These are phyloP conservation scores for Auriscalpium microsporum DNA, from an alignment of 768 basidiomycete species.

Conservation along the genomic window DNA sequence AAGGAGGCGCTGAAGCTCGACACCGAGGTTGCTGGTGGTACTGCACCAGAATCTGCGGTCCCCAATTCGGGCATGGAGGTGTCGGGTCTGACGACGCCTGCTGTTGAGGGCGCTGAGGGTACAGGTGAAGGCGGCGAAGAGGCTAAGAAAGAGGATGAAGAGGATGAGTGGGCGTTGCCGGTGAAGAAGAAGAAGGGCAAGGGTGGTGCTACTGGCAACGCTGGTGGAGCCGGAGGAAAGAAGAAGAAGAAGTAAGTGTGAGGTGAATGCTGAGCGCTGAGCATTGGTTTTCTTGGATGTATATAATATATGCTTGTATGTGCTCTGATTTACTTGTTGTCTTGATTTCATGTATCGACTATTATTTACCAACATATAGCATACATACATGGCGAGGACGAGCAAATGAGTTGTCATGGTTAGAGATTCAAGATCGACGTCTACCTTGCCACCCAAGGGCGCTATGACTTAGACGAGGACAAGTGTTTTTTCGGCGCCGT, in stretches of 20 bases:
- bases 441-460: no score
- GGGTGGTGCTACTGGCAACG: neutral
- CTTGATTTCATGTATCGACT: no score
- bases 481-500: no score
- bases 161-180: neutral
- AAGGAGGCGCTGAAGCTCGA: neutral
- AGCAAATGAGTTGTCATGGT: no score
- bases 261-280: no score
- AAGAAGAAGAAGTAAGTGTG: neutral
- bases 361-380: no score
- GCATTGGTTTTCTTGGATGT: no score
- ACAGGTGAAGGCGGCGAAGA: neutral
- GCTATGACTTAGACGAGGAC: no score
- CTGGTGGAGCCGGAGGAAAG: neutral
- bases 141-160: neutral
- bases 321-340: no score
- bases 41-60: neutral
- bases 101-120: slow-evolving; percentile 1
- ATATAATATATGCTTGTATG: no score
- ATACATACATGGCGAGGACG: no score
- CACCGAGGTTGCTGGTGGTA: neutral
- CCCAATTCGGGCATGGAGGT: neutral
- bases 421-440: no score
- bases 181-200: slow-evolving; percentile 12
- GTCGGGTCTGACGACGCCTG: slow-evolving; percentile 1